phyloP scores from a whole-genome alignment of 345 rosid species.

The Anastatica hierochuntica region DNA sequence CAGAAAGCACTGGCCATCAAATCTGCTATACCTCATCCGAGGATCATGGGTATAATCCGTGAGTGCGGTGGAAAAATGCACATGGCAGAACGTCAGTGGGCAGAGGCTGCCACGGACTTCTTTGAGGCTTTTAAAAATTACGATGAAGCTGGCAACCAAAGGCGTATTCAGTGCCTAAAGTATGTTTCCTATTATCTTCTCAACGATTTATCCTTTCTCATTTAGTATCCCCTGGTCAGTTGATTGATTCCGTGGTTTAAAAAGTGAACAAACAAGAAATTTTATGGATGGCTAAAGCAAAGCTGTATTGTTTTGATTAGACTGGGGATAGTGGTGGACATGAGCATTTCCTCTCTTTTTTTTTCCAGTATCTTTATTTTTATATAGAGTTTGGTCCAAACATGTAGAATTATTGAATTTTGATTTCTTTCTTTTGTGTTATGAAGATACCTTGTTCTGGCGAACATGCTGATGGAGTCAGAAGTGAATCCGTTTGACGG shows the following conservation, averaged over 20 bases:
- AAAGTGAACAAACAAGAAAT: background rate
- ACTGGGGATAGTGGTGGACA: background rate
- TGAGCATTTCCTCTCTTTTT: background rate
- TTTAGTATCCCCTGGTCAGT: background rate
- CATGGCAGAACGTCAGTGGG: slow-evolving; percentile 99
- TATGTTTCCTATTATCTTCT: slow-evolving; percentile 31
- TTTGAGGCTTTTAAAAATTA: slow-evolving; percentile 99
- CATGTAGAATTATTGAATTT: background rate
- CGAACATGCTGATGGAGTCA: slow-evolving; percentile 99
- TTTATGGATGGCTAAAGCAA: background rate
- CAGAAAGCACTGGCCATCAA: slow-evolving; percentile 96
- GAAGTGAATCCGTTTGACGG: slow-evolving; percentile 99
- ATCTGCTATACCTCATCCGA: slow-evolving; percentile 99
- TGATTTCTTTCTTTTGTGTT: slow-evolving; percentile 3
- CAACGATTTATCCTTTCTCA: background rate
- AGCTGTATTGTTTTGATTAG: background rate
- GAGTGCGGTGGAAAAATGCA: slow-evolving; percentile 99
- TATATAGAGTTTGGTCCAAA: background rate
- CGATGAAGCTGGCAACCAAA: slow-evolving; percentile 99
- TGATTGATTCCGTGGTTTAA: background rate
- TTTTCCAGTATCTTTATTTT: background rate
- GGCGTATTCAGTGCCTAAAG: slow-evolving; percentile 98
- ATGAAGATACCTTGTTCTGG: slow-evolving; percentile 84
- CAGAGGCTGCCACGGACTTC: slow-evolving; percentile 97
- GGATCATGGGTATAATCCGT: slow-evolving; percentile 98